Conservation (phyloP, 169 alveolate genomes). For the Perkinsus marinus region DNA sequence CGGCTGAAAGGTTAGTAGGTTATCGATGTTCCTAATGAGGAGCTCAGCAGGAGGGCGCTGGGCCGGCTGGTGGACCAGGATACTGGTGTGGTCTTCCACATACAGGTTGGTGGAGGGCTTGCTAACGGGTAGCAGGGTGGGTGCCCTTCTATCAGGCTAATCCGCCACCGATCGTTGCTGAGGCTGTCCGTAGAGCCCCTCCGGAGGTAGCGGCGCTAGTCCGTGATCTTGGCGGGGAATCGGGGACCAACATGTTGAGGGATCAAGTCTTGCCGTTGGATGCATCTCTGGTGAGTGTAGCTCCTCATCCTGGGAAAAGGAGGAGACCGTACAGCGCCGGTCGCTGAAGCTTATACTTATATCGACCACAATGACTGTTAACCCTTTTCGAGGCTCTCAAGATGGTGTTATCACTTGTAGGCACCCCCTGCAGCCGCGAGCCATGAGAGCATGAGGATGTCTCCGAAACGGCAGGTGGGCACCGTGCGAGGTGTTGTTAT, state of each 20-base stretch:
- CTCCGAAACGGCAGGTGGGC: not conserved
- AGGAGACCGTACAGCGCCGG: no score
- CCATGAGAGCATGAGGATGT: not conserved
- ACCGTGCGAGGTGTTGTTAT: not conserved
- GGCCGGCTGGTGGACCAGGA: not conserved
- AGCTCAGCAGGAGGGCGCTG: not conserved
- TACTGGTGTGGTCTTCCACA: not conserved
- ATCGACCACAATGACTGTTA: no score
- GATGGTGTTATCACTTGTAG: no score
- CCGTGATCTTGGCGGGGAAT: not conserved
- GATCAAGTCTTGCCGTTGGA: not conserved
- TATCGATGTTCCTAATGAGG: not conserved
- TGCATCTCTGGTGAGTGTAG: not conserved
- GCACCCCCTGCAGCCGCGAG: no score
- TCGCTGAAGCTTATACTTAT: no score
- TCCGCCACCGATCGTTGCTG: not conserved
- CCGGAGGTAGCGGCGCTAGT: not conserved
- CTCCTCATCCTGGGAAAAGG: no score
- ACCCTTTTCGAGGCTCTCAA: no score
- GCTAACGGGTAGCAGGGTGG: no score
- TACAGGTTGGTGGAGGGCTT: no score
- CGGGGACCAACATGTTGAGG: not conserved
- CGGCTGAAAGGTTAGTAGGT: not conserved
- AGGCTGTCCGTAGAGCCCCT: not conserved
- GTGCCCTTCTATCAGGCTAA: not conserved